Evolutionary conservation across 441 rosid genomes (phyloP), one percentile per base, ranked within the genome.

Genomic region (Omphalea diandra): DNA sequence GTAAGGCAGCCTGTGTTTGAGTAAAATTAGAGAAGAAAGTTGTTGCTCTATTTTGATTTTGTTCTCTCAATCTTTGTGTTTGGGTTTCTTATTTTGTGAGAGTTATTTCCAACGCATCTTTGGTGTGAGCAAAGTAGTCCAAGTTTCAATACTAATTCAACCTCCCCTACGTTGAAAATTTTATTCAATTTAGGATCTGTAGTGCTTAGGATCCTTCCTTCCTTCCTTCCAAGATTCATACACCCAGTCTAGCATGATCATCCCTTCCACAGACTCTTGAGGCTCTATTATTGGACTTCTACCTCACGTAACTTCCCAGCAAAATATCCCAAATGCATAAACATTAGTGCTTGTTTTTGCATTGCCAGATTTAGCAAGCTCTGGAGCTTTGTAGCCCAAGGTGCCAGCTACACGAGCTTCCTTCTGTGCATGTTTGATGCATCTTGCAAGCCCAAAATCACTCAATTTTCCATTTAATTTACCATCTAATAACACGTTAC

Each of bases 361-460:
- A 80, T 76, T 85, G 1, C 89, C 85, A 1, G 69, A 74, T 70
- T 74, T 68, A 1, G 76, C 41, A 50, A 72, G 80, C 47, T 85
- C 85, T 0, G 85, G 84, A 3, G 87, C 87, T 11, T 83, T 77
- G 43, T 83, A 85, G 3, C 86, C 88, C 0, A 81, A 47, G 1
- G 88, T 85, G 6, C 86, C 83, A 0, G 69, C 86, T 1, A 82
- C 50, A 50, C 72, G 74, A 0, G 86, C 81, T 0, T 86, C 82
- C 55, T 78, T 83, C 63, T 58, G 63, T 32, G 40, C 20, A 8
- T 40, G 62, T 33, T 58, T 58, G 24, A 41, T 15, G 5, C 41
- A 12, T 62, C 83, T 79, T 2, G 86, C 82, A 7, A 84, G 82
- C 15, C 88, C 86, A n/a, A 84, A 84, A 44, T 84, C 88, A 7